phyloP scores from a whole-genome alignment of 2,329 filamentous ascomycete genomes.

The Diaporthe longicolla region DNA sequence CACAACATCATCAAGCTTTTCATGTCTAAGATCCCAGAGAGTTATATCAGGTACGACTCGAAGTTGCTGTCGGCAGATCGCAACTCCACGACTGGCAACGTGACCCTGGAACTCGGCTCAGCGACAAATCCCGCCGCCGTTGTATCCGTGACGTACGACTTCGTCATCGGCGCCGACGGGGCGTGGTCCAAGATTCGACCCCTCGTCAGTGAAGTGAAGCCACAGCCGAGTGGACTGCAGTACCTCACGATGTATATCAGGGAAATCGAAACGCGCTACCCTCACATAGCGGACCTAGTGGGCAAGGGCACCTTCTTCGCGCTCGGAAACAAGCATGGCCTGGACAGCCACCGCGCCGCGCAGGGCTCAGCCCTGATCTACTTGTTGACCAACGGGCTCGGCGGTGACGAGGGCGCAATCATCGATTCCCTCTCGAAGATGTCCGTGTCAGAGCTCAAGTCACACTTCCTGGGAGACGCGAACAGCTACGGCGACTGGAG shows the following conservation, averaged over 20 bases:
- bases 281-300: slow-evolving; percentile 55
- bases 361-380: slow-evolving; percentile 51
- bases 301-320: slow-evolving; percentile 56
- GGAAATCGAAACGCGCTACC: slow-evolving; percentile 52
- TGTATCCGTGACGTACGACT: slow-evolving; percentile 50
- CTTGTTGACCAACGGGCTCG: slow-evolving; percentile 46
- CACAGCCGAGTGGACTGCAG: slow-evolving; percentile 56
- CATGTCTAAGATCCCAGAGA: slow-evolving; percentile 48
- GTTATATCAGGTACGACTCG: slow-evolving; percentile 55
- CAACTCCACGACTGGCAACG: slow-evolving; percentile 11
- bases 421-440: slow-evolving; percentile 39
- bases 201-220: slow-evolving; percentile 53
- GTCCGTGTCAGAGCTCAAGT: slow-evolving; percentile 42
- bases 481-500: slow-evolving; percentile 49
- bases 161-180: slow-evolving; percentile 58
- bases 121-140: slow-evolving; percentile 44
- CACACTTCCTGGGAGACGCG: slow-evolving; percentile 45
- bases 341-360: slow-evolving; percentile 52
- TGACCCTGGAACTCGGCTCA: slow-evolving; percentile 40
- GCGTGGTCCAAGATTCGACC: slow-evolving; percentile 57
- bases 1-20: slow-evolving; percentile 54
- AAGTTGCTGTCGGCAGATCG: slow-evolving; percentile 49
- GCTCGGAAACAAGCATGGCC: slow-evolving; percentile 56
- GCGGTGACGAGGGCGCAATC: slow-evolving; percentile 45
- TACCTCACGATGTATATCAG: slow-evolving; percentile 54